Conservation (phyloP, 495 filamentous ascomycete genomes). For the Aspergillus kassunensis region DNA sequence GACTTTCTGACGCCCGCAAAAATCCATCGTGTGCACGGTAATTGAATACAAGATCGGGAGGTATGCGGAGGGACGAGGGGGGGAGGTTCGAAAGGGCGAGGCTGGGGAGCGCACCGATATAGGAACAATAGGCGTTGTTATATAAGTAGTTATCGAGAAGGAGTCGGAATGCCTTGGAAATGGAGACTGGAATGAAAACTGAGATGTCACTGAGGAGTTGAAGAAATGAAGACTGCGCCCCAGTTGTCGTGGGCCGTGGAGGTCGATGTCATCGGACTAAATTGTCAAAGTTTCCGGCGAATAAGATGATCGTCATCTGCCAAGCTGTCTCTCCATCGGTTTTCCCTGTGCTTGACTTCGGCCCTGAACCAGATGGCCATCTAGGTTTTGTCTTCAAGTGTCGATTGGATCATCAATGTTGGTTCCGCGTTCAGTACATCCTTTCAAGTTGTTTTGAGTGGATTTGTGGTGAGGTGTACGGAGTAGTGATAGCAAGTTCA, state of each 20-base stretch:
- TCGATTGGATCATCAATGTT: no score
- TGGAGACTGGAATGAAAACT: no score
- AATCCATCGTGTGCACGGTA: slow-evolving; percentile 33
- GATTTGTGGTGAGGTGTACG: no score
- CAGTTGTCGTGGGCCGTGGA: slow-evolving; percentile 28
- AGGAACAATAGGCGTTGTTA: background rate
- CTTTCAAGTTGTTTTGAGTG: no score
- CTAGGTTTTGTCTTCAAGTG: no score
- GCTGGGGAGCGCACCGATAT: background rate
- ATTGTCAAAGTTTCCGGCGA: slow-evolving; percentile 34
- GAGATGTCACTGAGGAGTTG: slow-evolving; percentile 5
- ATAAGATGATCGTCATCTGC: slow-evolving; percentile 35
- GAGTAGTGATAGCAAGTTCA: no score
- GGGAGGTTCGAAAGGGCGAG: background rate
- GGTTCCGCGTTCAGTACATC: no score
- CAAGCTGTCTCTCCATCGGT: slow-evolving; percentile 16
- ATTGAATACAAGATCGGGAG: slow-evolving; percentile 1
- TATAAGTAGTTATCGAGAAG: no score
- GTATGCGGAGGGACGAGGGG: slow-evolving; percentile 2
- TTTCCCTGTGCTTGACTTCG: slow-evolving; percentile 15
- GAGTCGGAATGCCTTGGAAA: no score
- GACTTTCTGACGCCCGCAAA: slow-evolving; percentile 65
- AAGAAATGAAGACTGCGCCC: slow-evolving; percentile 21
- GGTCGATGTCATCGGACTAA: slow-evolving; percentile 41
- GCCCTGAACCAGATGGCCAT: slow-evolving; percentile 1